Conservation (phyloP, 371 early-diverging fungal genomes). For the Zancudomyces culisetae region DNA sequence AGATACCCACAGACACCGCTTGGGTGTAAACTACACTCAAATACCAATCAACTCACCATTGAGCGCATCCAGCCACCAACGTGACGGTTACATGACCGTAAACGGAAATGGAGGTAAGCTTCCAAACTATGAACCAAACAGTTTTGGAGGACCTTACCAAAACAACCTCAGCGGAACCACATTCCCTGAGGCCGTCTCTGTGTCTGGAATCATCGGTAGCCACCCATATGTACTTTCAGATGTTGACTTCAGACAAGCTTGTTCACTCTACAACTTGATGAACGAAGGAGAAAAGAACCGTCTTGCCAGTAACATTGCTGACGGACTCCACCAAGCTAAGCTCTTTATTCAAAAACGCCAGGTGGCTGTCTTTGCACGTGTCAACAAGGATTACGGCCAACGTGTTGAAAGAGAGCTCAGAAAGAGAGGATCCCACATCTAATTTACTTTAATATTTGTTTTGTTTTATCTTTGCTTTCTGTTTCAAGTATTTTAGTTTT, state of each 20-base stretch:
- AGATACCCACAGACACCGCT: conserved; percentile 58
- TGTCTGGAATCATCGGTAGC: conserved; percentile 36
- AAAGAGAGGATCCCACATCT: conserved; percentile 25
- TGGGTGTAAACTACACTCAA: conserved; percentile 52
- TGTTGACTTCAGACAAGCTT: conserved; percentile 55
- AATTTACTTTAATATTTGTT: background rate
- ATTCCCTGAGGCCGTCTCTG: conserved; percentile 13
- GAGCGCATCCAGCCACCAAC: conserved; percentile 38
- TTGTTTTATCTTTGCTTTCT: background rate
- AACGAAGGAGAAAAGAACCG: conserved; percentile 40
- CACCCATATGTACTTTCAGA: conserved; percentile 34
- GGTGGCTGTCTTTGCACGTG: conserved; percentile 50
- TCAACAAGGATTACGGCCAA: conserved; percentile 49
- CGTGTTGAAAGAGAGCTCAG: conserved; percentile 38
- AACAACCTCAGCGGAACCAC: conserved; percentile 25
- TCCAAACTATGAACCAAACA: conserved; percentile 66
- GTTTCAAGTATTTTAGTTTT: background rate
- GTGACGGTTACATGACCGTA: conserved; percentile 46
- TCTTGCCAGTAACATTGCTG: conserved; percentile 48
- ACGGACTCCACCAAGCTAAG: conserved; percentile 47
- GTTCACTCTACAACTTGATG: conserved; percentile 44
- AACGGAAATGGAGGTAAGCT: conserved; percentile 42
- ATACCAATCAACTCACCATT: conserved; percentile 56
- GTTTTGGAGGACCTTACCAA: conserved; percentile 34
- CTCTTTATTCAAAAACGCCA: conserved; percentile 51